Evolutionary conservation across 306 rosid species (phyloP).

Genomic region (Begonia masoniana): DNA sequence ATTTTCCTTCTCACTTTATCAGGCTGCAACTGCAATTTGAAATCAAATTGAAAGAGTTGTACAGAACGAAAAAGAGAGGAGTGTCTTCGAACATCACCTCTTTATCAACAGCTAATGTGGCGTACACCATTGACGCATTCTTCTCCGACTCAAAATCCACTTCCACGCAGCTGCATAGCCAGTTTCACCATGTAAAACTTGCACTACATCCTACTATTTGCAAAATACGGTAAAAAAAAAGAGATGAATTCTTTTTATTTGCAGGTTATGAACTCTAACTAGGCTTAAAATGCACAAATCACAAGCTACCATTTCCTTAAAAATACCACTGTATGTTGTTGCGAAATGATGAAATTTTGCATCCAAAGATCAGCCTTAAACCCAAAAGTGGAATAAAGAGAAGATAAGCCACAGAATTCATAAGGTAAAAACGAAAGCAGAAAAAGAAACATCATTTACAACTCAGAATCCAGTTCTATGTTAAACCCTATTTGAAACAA

Average conservation of each 20-base stretch:
- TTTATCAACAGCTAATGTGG: slow-evolving; percentile 62
- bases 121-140: slow-evolving; percentile 52
- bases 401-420: no score
- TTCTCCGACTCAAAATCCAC: slow-evolving; percentile 56
- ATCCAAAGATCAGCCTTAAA: no score
- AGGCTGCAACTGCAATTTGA: slow-evolving; percentile 67
- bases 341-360: no score
- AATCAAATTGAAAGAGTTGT: slow-evolving; percentile 12
- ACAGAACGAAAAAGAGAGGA: neutral
- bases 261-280: neutral
- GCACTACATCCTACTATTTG: neutral
- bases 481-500: neutral
- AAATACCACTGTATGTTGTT: no score
- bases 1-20: slow-evolving; percentile 71
- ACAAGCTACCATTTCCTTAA: neutral
- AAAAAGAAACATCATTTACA: neutral
- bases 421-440: neutral
- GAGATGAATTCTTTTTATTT: neutral
- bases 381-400: no score
- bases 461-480: neutral
- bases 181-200: neutral
- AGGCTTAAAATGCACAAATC: neutral
- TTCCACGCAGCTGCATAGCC: slow-evolving; percentile 60
- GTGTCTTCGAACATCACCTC: slow-evolving; percentile 41
- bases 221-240: neutral